Base-by-base conservation (phyloP, 2,329 filamentous ascomycete genomes). In the Helminthosporium solani region DNA sequence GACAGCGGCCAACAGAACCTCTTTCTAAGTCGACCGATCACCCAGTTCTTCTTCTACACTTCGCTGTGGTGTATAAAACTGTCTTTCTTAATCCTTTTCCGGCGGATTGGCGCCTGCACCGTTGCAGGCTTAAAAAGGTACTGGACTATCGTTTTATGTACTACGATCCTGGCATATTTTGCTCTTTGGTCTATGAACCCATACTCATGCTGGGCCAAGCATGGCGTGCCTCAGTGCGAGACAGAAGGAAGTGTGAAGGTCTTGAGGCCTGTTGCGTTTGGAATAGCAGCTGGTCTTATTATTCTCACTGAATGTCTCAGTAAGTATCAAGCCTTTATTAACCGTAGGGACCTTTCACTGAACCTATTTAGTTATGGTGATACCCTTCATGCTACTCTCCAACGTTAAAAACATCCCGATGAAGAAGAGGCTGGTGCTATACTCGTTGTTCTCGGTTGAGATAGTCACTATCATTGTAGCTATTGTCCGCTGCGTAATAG, bases 51-150 rank as follows among this genome's bases (percentile, higher is more conserved):
- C 31, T 48, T 44, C 31, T 48, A 48, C 37, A 48, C 38, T 7
- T 12, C n/a, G 7, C 37, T 48, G 6, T 48, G 41, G 41, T 35
- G 40, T n/a, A 36, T 48, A 23, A 48, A 48, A 18, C 31, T 48
- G 18, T 48, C 46, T 1, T 48, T 48, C 12, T 34, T 48, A 21
- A 41, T 48, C 30, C 44, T 48, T 18, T 48, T 48, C 25, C 23
- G 37, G n/a, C 35, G 46, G 15, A 44, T 48, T 7, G 41, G 41
- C 15, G 33, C 42, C 23, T 18, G 31, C 23, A 33, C 40, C 5
- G 14, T 44, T 18, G 16, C 30, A 12, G 9, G 19, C 4, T 23
- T 48, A 6, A 48, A 36, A 18, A 33, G 23, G 25, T 48, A 44
- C 19, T 48, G 40, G 41, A 41, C 18, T 3, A 20, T 31, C 11